Percentiles rank a stretch among this genome's conserved stretches.
phyloP scores from a whole-genome alignment of 345 rosid species.

The Acer negundo region DNA sequence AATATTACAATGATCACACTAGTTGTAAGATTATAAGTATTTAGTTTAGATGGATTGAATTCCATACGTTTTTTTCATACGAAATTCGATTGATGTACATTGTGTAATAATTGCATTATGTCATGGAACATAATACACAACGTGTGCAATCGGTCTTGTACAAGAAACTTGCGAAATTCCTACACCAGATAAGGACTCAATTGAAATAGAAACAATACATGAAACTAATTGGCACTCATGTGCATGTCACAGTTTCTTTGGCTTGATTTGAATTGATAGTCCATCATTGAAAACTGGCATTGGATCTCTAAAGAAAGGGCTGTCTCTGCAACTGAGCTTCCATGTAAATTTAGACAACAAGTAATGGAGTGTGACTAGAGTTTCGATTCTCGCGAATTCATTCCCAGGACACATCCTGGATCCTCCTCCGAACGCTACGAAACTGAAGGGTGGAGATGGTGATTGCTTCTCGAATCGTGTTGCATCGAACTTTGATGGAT shows the following conservation, averaged over 20 bases:
- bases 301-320: constrained; percentile 18
- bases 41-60: not conserved
- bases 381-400: constrained; percentile 41
- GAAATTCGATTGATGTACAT: too few relatives aligned
- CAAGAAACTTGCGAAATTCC: too few relatives aligned
- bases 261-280: constrained; percentile 18
- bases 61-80: too few relatives aligned
- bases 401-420: constrained; percentile 33
- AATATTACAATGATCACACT: not conserved
- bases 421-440: constrained; percentile 32
- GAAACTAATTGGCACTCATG: not conserved
- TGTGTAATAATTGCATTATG: too few relatives aligned
- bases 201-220: not conserved
- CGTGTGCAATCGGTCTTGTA: too few relatives aligned
- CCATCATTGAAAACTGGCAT: constrained; percentile 25
- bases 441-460: constrained; percentile 30
- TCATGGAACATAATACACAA: too few relatives aligned
- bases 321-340: constrained; percentile 14
- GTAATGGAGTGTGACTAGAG: constrained; percentile 27
- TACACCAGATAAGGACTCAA: too few relatives aligned
- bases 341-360: constrained; percentile 29
- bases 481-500: constrained; percentile 34
- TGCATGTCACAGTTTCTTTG: constrained; percentile 9
- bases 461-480: constrained; percentile 31
- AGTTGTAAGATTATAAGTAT: too few relatives aligned